Percentiles rank a stretch among this genome's conserved stretches.
Conservation (phyloP, 306 rosid species). For the Malus sylvestris region DNA sequence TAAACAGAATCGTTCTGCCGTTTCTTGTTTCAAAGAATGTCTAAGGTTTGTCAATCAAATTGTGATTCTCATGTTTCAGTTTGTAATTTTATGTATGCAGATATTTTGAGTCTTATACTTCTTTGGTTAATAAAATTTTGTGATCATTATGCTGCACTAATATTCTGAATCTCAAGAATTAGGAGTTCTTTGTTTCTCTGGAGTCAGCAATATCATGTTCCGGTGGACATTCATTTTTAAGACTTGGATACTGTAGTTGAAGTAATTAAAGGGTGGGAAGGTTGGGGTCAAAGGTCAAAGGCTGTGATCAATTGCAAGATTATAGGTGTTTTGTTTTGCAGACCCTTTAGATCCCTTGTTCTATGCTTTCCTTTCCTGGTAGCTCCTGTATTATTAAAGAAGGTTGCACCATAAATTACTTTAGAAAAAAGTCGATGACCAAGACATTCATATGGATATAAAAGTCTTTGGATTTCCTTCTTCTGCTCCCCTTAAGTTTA, state of each 20-base stretch:
- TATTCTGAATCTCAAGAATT: background rate
- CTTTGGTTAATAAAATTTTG: background rate
- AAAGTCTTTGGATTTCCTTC: background rate
- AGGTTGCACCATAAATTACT: background rate
- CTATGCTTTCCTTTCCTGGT: background rate
- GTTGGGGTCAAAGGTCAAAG: background rate
- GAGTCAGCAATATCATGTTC: background rate
- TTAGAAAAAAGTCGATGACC: background rate
- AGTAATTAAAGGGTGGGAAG: background rate
- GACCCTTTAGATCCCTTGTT: background rate
- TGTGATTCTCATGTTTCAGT: constrained; percentile 10
- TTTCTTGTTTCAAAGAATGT: constrained; percentile 90
- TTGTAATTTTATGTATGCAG: background rate
- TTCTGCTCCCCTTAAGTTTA: background rate
- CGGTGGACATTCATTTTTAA: background rate
- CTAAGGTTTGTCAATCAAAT: constrained; percentile 53
- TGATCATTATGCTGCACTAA: background rate
- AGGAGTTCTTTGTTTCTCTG: background rate
- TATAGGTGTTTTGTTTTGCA: background rate
- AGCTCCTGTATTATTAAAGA: background rate
- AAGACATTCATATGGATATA: background rate
- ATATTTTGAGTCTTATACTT: background rate
- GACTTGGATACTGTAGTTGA: background rate
- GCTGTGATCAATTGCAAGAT: background rate
- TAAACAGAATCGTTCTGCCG: constrained; percentile 84